These are phyloP conservation scores for Leccinum variicolor DNA, from an alignment of 768 basidiomycete species.

Conservation along the genomic window DNA sequence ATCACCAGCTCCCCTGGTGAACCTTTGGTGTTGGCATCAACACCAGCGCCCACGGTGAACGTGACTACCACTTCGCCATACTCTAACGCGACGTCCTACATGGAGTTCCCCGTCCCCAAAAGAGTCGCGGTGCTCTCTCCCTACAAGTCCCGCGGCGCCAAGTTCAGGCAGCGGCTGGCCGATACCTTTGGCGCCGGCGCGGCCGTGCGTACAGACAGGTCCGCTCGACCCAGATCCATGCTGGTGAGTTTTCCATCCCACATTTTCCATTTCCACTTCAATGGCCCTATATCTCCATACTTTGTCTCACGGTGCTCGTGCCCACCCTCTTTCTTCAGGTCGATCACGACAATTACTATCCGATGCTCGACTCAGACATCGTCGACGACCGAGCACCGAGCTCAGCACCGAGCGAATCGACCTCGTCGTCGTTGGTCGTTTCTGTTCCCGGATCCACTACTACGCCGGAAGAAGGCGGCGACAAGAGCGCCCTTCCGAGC, in stretches of 20 bases:
- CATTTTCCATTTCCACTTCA: neutral
- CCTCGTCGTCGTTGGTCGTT: neutral
- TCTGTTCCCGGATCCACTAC: neutral
- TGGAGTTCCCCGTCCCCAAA: neutral
- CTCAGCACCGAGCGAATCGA: slow-evolving; percentile 1
- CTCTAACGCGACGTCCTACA: neutral
- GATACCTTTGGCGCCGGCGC: slow-evolving; percentile 17
- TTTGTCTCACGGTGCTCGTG: neutral
- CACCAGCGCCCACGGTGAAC: neutral
- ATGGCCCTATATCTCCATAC: neutral
- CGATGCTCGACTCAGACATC: slow-evolving; percentile 2
- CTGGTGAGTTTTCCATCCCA: neutral
- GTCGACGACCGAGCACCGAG: slow-evolving; percentile 1
- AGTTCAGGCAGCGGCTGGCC: slow-evolving; percentile 20
- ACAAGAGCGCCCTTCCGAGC: slow-evolving; percentile 9
- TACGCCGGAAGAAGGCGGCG: neutral
- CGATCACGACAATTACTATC: slow-evolving; percentile 6
- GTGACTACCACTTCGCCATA: neutral
- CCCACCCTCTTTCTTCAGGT: slow-evolving; percentile 4
- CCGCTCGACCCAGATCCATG: slow-evolving; percentile 15
- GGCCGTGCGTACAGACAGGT: slow-evolving; percentile 21
- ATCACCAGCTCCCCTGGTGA: neutral
- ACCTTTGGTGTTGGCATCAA: neutral
- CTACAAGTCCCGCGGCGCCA: slow-evolving; percentile 18
- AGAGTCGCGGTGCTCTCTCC: slow-evolving; percentile 1